Base-by-base conservation (phyloP, 495 filamentous ascomycete species). In the Glonium stellatum region DNA sequence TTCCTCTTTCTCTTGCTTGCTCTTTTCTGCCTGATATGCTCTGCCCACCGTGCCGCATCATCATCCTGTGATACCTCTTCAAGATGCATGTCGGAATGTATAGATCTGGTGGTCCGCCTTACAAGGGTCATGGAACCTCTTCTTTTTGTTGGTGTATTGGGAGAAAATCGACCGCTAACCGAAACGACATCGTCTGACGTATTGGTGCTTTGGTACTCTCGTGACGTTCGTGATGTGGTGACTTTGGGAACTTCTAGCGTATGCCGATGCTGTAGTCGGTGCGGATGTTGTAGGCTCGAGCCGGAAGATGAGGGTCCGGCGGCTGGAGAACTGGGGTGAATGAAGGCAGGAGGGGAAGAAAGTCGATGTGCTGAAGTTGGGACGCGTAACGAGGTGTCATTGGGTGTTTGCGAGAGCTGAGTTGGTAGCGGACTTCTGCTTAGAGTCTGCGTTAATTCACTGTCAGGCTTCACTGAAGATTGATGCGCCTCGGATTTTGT, bases 11-110 rank as follows among this genome's bases (percentile, higher is more conserved):
- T 80, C 72, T 85, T 89, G 67, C 87, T 92, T 37, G 90, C 92
- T 59, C 92, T 79, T 69, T 91, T 95, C 67, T 95, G 88, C 67
- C 89, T 84, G 62, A 95, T 90, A 22, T 87, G 87, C 72, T 98
- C 95, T 22, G 93, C 88, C 89, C 89, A 97, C 52, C 90, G 84
- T 39, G 87, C 80, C 22, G 92, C 90, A 66, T 99, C 92, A 67
- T 91, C 92, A 64, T 97, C 93, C 15, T 85, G 87, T 6, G 84
- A 80, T 58, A 91, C 75, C 64, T 97, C 92, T 63, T 97, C 93
- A 42, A 88, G 75, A 41, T 86, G 84, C 64, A 85, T 73, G 64
- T 97, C 90, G 5, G 90, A 93, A 58, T 92, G 85, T 53, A 92
- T 83, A 5, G 89, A 93, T 59, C 88, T 83, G 18, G 92, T 97